Percentiles rank a stretch among this genome's conserved stretches.
Evolutionary conservation across 192 early-diverging fungal species (phyloP).

Genomic region (Gaertneriomyces semiglobifer): DNA sequence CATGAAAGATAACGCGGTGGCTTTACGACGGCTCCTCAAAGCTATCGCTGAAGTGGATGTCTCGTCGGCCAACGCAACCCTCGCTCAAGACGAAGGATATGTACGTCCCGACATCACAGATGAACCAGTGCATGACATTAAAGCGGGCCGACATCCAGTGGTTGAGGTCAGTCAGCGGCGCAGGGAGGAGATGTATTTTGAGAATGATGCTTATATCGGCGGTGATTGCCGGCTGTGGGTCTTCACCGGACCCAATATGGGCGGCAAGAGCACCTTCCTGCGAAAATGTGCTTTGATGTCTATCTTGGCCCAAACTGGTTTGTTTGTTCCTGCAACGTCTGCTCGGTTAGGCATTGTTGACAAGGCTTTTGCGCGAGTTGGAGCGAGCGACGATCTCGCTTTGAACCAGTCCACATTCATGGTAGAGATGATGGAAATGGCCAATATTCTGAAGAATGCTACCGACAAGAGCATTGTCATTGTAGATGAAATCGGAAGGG

Average conservation of each 20-base stretch:
- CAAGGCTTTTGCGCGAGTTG: slow-evolving; percentile 69
- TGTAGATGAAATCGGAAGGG: slow-evolving; percentile 78
- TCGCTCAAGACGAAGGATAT: slow-evolving; percentile 56
- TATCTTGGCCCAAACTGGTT: slow-evolving; percentile 70
- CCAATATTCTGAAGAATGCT: slow-evolving; percentile 65
- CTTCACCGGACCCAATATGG: slow-evolving; percentile 69
- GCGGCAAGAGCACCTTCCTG: slow-evolving; percentile 69
- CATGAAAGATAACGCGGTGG: slow-evolving; percentile 15
- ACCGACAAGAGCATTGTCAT: slow-evolving; percentile 57
- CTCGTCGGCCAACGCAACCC: slow-evolving; percentile 40
- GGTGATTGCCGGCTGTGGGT: slow-evolving; percentile 21
- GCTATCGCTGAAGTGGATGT: slow-evolving; percentile 50
- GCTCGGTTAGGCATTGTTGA: slow-evolving; percentile 68
- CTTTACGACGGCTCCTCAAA: slow-evolving; percentile 18
- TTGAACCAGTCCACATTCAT: slow-evolving; percentile 72
- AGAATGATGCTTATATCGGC: slow-evolving; percentile 53
- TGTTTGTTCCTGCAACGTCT: slow-evolving; percentile 65
- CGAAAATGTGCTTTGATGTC: slow-evolving; percentile 54
- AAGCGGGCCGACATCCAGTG: slow-evolving; percentile 69
- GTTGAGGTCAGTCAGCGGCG: slow-evolving; percentile 14
- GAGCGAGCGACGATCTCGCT: slow-evolving; percentile 67
- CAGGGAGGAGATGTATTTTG: slow-evolving; percentile 39
- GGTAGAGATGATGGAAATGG: slow-evolving; percentile 72
- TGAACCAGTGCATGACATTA: slow-evolving; percentile 44
- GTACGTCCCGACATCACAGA: slow-evolving; percentile 56